These are phyloP conservation scores for Pestalotiopsis sp. DNA, from an alignment of 2,329 filamentous ascomycete species.

Conservation along the genomic window DNA sequence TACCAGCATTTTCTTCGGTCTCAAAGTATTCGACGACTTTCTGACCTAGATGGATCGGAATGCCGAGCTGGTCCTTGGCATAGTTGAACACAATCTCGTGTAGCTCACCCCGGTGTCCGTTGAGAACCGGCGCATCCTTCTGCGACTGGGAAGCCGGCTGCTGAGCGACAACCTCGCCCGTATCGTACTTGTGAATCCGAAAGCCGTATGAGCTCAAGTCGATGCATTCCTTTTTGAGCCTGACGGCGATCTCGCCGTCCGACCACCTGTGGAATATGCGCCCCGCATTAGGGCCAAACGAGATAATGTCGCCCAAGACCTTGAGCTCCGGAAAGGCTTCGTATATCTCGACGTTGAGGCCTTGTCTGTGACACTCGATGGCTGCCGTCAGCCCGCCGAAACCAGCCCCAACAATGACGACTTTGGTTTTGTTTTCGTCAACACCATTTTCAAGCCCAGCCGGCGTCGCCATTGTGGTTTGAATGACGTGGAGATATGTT, in stretches of 20 bases:
- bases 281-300: conserved; percentile 62
- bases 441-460: background rate
- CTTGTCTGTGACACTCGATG: conserved; percentile 65
- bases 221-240: conserved; percentile 54
- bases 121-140: conserved; percentile 56
- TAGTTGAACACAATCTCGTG: conserved; percentile 63
- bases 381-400: conserved; percentile 66
- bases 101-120: conserved; percentile 63
- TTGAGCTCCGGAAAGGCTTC: conserved; percentile 62
- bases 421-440: background rate
- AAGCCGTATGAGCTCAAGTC: conserved; percentile 58
- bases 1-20: conserved; percentile 34
- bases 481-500: background rate
- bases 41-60: conserved; percentile 58
- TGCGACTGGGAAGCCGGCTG: conserved; percentile 49
- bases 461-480: background rate
- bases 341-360: conserved; percentile 61
- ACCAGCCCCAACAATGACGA: conserved; percentile 36
- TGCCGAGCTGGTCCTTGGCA: conserved; percentile 54
- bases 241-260: conserved; percentile 47
- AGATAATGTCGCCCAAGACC: conserved; percentile 64
- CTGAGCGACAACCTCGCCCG: conserved; percentile 61
- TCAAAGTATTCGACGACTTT: conserved; percentile 59
- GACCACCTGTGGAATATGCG: conserved; percentile 65
- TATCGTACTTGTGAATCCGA: conserved; percentile 64